Conservation (phyloP, 179 eudicot genomes). For the Heliamphora ciliata region DNA sequence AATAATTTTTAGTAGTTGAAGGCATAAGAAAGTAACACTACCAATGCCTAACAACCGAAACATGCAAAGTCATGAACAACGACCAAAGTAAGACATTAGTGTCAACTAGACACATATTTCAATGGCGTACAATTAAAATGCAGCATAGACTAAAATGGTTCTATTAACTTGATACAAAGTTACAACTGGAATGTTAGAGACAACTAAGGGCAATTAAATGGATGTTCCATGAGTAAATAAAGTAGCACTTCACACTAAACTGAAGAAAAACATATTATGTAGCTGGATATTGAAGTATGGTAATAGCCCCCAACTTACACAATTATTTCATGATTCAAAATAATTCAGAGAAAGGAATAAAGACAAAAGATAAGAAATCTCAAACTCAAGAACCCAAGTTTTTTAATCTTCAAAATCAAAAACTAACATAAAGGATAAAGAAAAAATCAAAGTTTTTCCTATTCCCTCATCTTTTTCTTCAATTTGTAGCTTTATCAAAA, state of each 20-base stretch:
- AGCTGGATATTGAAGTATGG: not conserved
- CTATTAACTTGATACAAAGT: not conserved
- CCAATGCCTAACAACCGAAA: not conserved
- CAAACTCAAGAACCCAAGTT: too few relatives aligned
- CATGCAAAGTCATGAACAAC: not conserved
- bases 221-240: not conserved
- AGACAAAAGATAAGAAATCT: too few relatives aligned
- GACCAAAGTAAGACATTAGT: not conserved
- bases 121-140: not conserved
- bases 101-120: not conserved
- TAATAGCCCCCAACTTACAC: not conserved
- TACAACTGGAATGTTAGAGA: not conserved
- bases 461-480: too few relatives aligned
- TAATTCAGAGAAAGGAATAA: too few relatives aligned
- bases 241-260: not conserved
- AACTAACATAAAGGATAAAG: too few relatives aligned
- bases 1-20: slow-evolving; percentile 3
- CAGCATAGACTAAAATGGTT: not conserved
- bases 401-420: too few relatives aligned
- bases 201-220: not conserved
- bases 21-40: not conserved
- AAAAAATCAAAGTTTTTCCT: too few relatives aligned
- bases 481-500: too few relatives aligned
- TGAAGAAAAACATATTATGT: not conserved
- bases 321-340: too few relatives aligned